Percentiles rank a stretch among this genome's conserved stretches.
phyloP scores from a whole-genome alignment of 1,284 basidiomycete species.

The Tranzscheliella williamsii region DNA sequence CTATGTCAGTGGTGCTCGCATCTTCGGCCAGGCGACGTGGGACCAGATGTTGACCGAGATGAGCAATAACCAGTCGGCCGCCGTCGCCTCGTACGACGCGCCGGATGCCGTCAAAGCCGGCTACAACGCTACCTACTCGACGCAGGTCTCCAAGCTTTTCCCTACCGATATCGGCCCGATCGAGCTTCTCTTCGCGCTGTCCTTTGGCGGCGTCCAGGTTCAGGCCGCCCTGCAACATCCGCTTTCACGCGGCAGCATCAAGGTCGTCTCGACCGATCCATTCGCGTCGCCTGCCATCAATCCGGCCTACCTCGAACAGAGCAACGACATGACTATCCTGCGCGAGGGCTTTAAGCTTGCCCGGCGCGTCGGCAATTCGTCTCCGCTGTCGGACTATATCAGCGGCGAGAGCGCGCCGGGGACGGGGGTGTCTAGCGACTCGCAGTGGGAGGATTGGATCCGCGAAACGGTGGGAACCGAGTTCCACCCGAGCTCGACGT shows the following conservation, averaged over 20 bases:
- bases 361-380: slow-evolving; percentile 62
- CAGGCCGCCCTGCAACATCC: neutral
- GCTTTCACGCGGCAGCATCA: slow-evolving; percentile 27
- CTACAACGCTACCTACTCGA: neutral
- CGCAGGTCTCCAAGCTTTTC: neutral
- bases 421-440: slow-evolving; percentile 59
- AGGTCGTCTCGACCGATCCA: slow-evolving; percentile 23
- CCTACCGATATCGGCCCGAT: neutral
- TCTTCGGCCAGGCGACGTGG: slow-evolving; percentile 63
- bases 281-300: slow-evolving; percentile 20
- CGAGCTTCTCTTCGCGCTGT: neutral
- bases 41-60: slow-evolving; percentile 24
- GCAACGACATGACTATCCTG: slow-evolving; percentile 64
- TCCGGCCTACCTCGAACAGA: slow-evolving; percentile 59
- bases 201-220: neutral
- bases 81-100: neutral
- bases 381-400: slow-evolving; percentile 24
- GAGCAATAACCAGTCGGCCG: neutral
- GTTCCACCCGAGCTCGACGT: slow-evolving; percentile 65
- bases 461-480: slow-evolving; percentile 58
- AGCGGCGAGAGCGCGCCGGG: slow-evolving; percentile 31
- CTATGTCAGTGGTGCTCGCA: slow-evolving; percentile 68
- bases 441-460: slow-evolving; percentile 66
- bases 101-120: neutral
- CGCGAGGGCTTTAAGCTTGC: slow-evolving; percentile 69